Conservation (phyloP, 345 rosid genomes). For the Rhodamnia argentea region DNA sequence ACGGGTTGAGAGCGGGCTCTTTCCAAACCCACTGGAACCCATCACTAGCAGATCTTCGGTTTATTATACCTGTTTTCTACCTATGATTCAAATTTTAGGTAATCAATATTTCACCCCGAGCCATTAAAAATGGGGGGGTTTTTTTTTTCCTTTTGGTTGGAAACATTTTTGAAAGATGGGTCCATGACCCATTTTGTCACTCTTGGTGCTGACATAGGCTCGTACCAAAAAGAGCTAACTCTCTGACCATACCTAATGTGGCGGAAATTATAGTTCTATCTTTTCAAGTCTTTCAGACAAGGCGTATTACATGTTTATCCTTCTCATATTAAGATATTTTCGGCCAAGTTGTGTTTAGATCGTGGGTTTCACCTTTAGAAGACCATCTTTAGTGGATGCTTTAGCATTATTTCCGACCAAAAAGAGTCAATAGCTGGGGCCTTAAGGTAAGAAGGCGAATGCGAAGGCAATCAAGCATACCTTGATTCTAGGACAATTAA, state of each 20-base stretch:
- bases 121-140: neutral
- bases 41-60: neutral
- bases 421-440: neutral
- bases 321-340: neutral
- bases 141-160: no score
- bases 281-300: neutral
- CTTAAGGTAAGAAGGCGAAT: neutral
- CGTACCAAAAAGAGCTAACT: rapidly evolving
- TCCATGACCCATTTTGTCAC: neutral
- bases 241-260: rapidly evolving
- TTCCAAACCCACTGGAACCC: neutral
- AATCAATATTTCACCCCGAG: neutral
- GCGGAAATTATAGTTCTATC: rapidly evolving
- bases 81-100: neutral
- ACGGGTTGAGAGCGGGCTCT: neutral
- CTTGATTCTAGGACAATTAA: neutral
- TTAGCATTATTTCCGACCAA: neutral
- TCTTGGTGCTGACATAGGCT: rapidly evolving
- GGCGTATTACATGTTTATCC: neutral
- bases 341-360: neutral
- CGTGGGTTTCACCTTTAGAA: neutral
- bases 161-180: neutral
- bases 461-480: neutral
- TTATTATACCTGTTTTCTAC: neutral
- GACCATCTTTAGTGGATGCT: neutral